phyloP scores from a whole-genome alignment of 2,329 filamentous ascomycete species.

The Dactylellina sp. region DNA sequence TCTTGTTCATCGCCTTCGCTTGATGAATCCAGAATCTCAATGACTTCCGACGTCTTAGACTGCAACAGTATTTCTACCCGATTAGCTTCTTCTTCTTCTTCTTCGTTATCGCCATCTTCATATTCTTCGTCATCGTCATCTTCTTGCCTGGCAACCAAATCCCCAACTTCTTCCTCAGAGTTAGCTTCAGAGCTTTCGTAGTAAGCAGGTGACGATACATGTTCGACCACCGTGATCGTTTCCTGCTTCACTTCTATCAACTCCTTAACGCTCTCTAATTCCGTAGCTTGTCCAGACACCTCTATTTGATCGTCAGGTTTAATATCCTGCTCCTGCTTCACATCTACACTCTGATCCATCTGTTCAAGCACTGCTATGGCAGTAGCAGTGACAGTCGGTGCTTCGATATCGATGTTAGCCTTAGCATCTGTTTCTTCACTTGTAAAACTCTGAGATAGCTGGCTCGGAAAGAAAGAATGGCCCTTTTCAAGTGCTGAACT shows the following conservation, averaged over 20 bases:
- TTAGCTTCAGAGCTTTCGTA: neutral
- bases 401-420: neutral
- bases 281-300: too few relatives aligned
- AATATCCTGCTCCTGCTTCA: neutral
- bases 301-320: neutral
- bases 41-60: slow-evolving; percentile 29
- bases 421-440: slow-evolving; percentile 8
- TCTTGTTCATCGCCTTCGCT: slow-evolving; percentile 35
- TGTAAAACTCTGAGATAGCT: slow-evolving; percentile 31
- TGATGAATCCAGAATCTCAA: slow-evolving; percentile 44
- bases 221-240: slow-evolving; percentile 41
- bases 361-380: slow-evolving; percentile 18
- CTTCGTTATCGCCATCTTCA: neutral
- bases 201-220: slow-evolving; percentile 18
- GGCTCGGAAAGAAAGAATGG: slow-evolving; percentile 44
- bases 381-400: neutral
- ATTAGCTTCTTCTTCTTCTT: neutral
- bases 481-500: slow-evolving; percentile 35
- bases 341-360: neutral
- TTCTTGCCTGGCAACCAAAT: neutral
- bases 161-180: neutral
- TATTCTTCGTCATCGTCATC: neutral
- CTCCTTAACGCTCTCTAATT: neutral
- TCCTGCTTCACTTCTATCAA: slow-evolving; percentile 12
- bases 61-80: neutral